phyloP scores from a whole-genome alignment of 352 stramenopile species.

The Globisporangium nodosum region DNA sequence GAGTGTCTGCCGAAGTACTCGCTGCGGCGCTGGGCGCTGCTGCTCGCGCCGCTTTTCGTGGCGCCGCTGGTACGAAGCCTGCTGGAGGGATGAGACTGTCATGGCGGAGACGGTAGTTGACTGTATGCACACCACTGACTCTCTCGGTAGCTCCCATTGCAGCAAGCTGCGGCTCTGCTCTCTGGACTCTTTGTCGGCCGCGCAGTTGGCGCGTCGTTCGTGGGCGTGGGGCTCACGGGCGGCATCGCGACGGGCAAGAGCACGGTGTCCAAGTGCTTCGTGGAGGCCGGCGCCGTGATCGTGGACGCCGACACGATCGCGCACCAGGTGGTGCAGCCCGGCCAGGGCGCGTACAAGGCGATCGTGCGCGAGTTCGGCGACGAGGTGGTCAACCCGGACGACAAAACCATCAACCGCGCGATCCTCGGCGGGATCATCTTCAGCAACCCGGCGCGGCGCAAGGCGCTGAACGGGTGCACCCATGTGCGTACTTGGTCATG shows the following conservation, averaged over 20 bases:
- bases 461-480: constrained; percentile 74
- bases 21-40: constrained; percentile 34
- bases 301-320: constrained; percentile 81
- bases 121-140: background rate
- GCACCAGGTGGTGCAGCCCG: constrained; percentile 72
- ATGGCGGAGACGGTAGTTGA: too few relatives aligned
- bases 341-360: constrained; percentile 59
- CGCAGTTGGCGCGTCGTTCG: constrained; percentile 44
- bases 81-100: too few relatives aligned
- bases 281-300: constrained; percentile 55
- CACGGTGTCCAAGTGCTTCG: constrained; percentile 64
- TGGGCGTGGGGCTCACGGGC: constrained; percentile 76
- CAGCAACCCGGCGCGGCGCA: constrained; percentile 59
- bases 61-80: constrained; percentile 26
- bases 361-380: constrained; percentile 73
- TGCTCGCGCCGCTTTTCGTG: constrained; percentile 29
- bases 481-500: constrained; percentile 24
- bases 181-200: constrained; percentile 32
- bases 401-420: constrained; percentile 72
- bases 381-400: constrained; percentile 64
- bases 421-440: constrained; percentile 87
- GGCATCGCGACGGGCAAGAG: constrained; percentile 84
- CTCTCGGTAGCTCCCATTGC: constrained; percentile 28
- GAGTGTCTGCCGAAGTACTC: constrained; percentile 39
- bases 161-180: constrained; percentile 18